Evolutionary conservation across 176 grass and related monocot species (phyloP).

Genomic region (Eleusine coracana): DNA sequence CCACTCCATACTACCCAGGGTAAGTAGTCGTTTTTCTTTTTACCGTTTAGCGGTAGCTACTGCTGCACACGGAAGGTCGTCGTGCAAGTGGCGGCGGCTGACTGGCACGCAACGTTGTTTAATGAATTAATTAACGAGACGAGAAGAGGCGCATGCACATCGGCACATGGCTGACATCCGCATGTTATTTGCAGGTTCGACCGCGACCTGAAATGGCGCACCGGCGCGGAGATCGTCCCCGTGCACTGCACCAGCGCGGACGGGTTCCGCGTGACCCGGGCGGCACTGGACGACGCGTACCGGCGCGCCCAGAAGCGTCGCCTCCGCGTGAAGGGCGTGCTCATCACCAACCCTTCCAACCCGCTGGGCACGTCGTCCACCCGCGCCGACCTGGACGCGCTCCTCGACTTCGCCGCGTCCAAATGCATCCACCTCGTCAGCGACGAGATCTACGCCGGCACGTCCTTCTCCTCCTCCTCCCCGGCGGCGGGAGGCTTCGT

Average conservation of each 20-base stretch:
- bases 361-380: conserved; percentile 72
- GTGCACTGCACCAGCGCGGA: conserved; percentile 75
- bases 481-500: conserved; percentile 57
- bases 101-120: background rate
- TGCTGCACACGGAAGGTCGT: conserved; percentile 16
- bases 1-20: conserved; percentile 97
- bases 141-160: background rate
- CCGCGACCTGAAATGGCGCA: conserved; percentile 96
- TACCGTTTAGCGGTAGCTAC: no score
- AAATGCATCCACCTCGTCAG: conserved; percentile 85
- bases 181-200: conserved; percentile 76
- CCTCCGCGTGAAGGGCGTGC: conserved; percentile 79
- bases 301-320: conserved; percentile 52
- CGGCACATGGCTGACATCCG: conserved; percentile 2
- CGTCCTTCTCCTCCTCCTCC: conserved; percentile 35
- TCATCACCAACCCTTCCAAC: conserved; percentile 96
- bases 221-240: conserved; percentile 81
- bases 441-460: conserved; percentile 97
- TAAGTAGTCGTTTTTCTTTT: background rate
- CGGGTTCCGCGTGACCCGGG: conserved; percentile 69
- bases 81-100: conserved; percentile 36
- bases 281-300: conserved; percentile 74
- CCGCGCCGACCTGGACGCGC: conserved; percentile 55
- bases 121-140: no score
- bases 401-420: conserved; percentile 66